A percentile compares a stretch with the other conserved stretches of the same genome.
Evolutionary conservation across 768 basidiomycete species (phyloP).

Genomic region (Rhodotorula babjevae): DNA sequence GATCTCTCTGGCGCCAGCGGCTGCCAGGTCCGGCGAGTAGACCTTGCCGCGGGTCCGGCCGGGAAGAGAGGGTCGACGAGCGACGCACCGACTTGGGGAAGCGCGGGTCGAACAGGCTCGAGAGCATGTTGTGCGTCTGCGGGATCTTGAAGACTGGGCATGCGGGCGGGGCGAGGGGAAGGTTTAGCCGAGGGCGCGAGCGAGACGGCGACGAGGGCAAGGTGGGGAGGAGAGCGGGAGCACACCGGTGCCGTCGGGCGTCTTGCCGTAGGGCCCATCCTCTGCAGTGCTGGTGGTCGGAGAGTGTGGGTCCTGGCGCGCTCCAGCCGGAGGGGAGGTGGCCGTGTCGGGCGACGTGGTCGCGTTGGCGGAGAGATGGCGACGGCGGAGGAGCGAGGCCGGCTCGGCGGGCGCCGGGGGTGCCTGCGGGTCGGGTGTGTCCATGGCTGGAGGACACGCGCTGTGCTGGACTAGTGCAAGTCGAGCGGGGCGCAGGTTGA

Average conservation of each 20-base stretch:
- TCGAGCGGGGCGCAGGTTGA: too few species aligned
- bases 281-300: conserved; percentile 20
- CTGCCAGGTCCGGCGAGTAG: too few species aligned
- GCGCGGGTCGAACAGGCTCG: conserved; percentile 72
- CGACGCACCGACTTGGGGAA: conserved; percentile 65
- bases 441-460: neutral
- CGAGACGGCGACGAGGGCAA: too few species aligned
- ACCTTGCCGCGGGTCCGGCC: too few species aligned
- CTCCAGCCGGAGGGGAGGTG: neutral
- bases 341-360: neutral
- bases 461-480: too few species aligned
- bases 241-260: conserved; percentile 45
- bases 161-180: too few species aligned
- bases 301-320: too few species aligned
- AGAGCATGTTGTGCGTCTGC: conserved; percentile 83
- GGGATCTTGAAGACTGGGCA: conserved; percentile 83
- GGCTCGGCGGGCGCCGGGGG: neutral
- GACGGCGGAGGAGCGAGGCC: neutral
- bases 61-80: conserved; percentile 38
- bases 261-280: conserved; percentile 84
- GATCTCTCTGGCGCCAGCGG: too few species aligned
- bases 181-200: neutral
- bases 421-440: neutral
- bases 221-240: neutral
- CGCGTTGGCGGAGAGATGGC: neutral